Base-by-base conservation (phyloP, 2,329 filamentous ascomycete species). In the Nannizziopsis arthrosporioides region DNA sequence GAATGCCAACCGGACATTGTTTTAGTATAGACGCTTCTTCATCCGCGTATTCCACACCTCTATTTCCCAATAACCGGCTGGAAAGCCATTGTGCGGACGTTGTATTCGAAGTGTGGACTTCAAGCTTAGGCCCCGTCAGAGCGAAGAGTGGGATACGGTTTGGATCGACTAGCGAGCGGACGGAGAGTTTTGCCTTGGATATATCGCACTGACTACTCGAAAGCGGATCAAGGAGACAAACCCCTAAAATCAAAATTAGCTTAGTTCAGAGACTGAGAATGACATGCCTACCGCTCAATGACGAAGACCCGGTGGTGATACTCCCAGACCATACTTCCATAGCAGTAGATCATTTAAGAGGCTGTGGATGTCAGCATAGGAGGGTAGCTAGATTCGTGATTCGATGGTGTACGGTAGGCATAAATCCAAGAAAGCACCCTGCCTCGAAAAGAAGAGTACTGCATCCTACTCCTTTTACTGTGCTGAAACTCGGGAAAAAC, bases 81-180 rank as follows among this genome's bases (percentile, higher is more conserved):
- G 61, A 65, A 32, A 69, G 57, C 66, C 66, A 69, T 61, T 63
- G 58, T 38, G 61, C 59, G 3, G 63, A 63, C 37, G 55, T 53
- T 14, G 52, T 39, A 47, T 65, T 55, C 5, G 50, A 56, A 5
- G 62, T 60, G 51, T 68, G 65, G 31, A 68, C 46, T 56, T 69
- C 66, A 15, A 69, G 62, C 36, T 59, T 63, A 5, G 65, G 64
- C 9, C 66, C 66, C 5, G 59, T 60, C 42, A 66, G 62, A n/a
- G 63, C 64, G 49, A 66, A 63, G 3, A 68, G 56, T 27, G 67
- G 67, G 22, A 69, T 62, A 9, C 66, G 56, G n/a, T 61, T 56
- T 5, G 66, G 66, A 27, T 68, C 65, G 22, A 69, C 65, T 30
- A 67, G 65, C 50, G 59, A 59, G 30, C 57, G 58, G 19, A 68